Base-by-base conservation (phyloP, 1,284 basidiomycete species). In the Mycena sp. region DNA sequence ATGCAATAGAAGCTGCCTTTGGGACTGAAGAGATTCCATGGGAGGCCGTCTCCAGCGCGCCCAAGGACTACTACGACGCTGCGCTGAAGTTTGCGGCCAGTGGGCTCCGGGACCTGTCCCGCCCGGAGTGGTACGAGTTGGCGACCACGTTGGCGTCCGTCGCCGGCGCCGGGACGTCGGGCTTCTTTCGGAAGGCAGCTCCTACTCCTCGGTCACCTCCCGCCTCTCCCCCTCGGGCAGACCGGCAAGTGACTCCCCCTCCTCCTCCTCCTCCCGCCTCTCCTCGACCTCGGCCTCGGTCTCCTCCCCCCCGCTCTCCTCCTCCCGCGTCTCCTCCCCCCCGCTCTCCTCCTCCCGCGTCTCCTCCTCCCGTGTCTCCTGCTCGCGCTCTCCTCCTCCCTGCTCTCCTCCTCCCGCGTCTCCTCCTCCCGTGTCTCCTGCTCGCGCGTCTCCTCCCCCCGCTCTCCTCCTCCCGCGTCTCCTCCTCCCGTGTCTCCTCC, bases 111-210 rank as follows among this genome's bases (percentile, higher is more conserved):
- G 28, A 45, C 21, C 25, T 35, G 29, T 44, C 52, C 14, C 41
- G 52, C 3, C 9, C 4, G 14, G 28, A 44, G 19, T 30, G 17
- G 52, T 21, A 54, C 19, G 29, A 21, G n/a, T 35, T 54, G 30
- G 52, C 16, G 6, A 44, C 7, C 12, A 19, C 41, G 12, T 21
- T 54, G 41, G 40, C 41, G 19, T 32, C 28, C 19, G 52, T 19
- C 29, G 30, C 52, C 4, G 52, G 52, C 12, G 29, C 30, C 6
- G 52, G 28, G 23, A 44, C 52, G 4, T 54, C 52, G 14, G 52
- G 52, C 7, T 54, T 54, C 19, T 54, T 54, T 37, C 40, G 52
- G 38, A 54, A 54, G 52, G 9, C 23, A 12, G 32, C 32, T 35
- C 21, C 35, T 38, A 12, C 35, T 6, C 19, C 46, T n/a, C 29